These are phyloP conservation scores for Bacidia gigantensis DNA, from an alignment of 495 filamentous ascomycete species.

Conservation along the genomic window DNA sequence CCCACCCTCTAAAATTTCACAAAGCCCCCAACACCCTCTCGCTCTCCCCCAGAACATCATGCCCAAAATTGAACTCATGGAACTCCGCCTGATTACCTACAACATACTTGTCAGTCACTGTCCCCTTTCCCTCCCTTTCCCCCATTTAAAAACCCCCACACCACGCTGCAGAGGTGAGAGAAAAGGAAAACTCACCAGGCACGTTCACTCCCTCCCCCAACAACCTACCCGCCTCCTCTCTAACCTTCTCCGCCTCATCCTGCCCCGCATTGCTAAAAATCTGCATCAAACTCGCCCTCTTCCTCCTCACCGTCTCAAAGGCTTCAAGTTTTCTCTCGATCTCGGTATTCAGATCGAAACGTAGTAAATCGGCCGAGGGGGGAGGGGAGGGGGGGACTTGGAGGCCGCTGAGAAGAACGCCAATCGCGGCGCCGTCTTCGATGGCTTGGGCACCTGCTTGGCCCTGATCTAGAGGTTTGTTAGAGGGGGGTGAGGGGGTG, in stretches of 20 bases:
- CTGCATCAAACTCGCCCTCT: constrained; percentile 12
- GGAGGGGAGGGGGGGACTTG: background rate
- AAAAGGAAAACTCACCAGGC: constrained; percentile 12
- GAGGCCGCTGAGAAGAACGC: constrained; percentile 18
- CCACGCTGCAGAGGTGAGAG: too few species aligned
- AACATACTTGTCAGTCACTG: background rate
- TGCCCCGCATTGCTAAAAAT: constrained; percentile 14
- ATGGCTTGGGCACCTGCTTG: constrained; percentile 35
- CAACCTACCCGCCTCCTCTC: constrained; percentile 3
- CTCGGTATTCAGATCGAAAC: background rate
- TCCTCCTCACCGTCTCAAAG: constrained; percentile 8
- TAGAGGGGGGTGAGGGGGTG: background rate
- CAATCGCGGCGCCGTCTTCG: constrained; percentile 33
- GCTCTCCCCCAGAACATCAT: background rate
- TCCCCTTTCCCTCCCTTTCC: background rate
- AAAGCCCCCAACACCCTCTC: background rate
- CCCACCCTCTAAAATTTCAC: too few species aligned
- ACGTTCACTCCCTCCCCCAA: constrained; percentile 8
- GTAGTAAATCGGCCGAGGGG: too few species aligned
- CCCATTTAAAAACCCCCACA: background rate
- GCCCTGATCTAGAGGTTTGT: constrained; percentile 28
- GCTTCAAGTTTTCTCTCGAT: background rate
- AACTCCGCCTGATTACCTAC: constrained; percentile 10
- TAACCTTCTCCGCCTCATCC: constrained; percentile 12
- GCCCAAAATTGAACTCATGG: constrained; percentile 13